These are phyloP conservation scores for Phialemonium atrogriseum DNA, from an alignment of 2,329 filamentous ascomycete genomes.

Conservation along the genomic window DNA sequence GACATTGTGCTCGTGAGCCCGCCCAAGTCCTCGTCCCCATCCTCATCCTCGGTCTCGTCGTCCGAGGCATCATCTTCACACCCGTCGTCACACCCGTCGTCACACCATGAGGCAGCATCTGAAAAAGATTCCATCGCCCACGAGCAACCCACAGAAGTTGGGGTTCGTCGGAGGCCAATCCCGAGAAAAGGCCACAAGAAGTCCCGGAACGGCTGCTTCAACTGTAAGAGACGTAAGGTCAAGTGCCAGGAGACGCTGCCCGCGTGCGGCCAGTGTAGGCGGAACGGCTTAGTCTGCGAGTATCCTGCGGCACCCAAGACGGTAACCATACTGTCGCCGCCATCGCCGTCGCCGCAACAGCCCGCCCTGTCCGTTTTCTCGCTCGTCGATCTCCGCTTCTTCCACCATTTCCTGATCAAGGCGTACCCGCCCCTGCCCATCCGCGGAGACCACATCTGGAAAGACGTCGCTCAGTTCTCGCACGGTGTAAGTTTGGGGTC, in stretches of 20 bases:
- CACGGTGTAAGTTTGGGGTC: conserved; percentile 21
- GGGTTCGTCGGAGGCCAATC: conserved; percentile 17
- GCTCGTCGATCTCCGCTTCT: conserved; percentile 39
- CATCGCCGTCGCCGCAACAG: conserved; percentile 8
- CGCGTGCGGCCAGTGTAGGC: conserved; percentile 24
- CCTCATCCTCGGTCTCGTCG: background rate
- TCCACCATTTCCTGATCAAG: conserved; percentile 41
- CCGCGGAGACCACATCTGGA: conserved; percentile 26
- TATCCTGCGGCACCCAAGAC: conserved; percentile 17
- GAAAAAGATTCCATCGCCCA: no score
- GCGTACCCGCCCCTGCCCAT: conserved; percentile 33
- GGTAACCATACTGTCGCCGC: conserved; percentile 2
- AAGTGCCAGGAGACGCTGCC: conserved; percentile 32
- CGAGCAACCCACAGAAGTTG: no score
- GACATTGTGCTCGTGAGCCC: background rate
- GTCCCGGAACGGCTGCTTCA: conserved; percentile 28
- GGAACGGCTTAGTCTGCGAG: conserved; percentile 26
- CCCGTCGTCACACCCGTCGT: no score
- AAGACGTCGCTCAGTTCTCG: conserved; percentile 25
- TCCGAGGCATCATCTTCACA: background rate
- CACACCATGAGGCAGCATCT: no score
- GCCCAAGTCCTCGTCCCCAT: background rate
- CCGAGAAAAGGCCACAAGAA: conserved; percentile 27
- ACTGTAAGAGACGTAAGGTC: conserved; percentile 33
- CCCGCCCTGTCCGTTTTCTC: conserved; percentile 22